phyloP scores from a whole-genome alignment of 352 stramenopile species.

The Phytophthora vignae region DNA sequence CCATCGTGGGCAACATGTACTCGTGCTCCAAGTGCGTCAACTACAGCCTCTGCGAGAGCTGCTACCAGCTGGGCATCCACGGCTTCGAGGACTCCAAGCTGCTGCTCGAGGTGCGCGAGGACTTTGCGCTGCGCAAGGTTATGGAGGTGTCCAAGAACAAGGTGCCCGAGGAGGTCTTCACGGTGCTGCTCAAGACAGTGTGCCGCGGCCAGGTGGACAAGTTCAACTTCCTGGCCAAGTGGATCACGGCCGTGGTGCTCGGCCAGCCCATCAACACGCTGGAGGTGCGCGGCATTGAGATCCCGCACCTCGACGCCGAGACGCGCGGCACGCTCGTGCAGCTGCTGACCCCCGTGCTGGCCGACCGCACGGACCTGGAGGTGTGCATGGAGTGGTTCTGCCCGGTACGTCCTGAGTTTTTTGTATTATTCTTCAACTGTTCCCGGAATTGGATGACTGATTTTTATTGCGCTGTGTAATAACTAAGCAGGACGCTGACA shows the following conservation, averaged over 20 bases:
- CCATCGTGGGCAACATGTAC: conserved; percentile 90
- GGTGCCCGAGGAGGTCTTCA: conserved; percentile 86
- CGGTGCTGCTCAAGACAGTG: conserved; percentile 84
- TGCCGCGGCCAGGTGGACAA: conserved; percentile 88
- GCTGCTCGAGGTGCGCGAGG: conserved; percentile 78
- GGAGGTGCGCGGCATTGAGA: conserved; percentile 85
- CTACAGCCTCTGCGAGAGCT: conserved; percentile 84
- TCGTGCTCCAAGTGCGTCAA: conserved; percentile 89
- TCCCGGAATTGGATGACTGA: conserved; percentile 16
- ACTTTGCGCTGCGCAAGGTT: conserved; percentile 84
- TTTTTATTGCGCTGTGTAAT: not conserved
- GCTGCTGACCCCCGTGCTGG: conserved; percentile 82
- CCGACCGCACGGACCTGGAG: conserved; percentile 83
- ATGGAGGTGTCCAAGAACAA: conserved; percentile 78
- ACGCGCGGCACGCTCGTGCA: conserved; percentile 78
- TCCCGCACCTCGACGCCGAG: conserved; percentile 77
- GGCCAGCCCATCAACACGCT: conserved; percentile 70
- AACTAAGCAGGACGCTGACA: conserved; percentile 60
- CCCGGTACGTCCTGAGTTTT: conserved; percentile 53
- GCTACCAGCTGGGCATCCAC: conserved; percentile 87
- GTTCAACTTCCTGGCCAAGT: conserved; percentile 90
- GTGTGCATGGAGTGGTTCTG: conserved; percentile 92
- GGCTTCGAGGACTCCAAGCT: conserved; percentile 85
- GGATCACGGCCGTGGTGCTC: conserved; percentile 85
- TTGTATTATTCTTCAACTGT: conserved; percentile 7